Conservation (phyloP, 2,329 filamentous ascomycete genomes). For the Aphanoascus verrucosus region DNA sequence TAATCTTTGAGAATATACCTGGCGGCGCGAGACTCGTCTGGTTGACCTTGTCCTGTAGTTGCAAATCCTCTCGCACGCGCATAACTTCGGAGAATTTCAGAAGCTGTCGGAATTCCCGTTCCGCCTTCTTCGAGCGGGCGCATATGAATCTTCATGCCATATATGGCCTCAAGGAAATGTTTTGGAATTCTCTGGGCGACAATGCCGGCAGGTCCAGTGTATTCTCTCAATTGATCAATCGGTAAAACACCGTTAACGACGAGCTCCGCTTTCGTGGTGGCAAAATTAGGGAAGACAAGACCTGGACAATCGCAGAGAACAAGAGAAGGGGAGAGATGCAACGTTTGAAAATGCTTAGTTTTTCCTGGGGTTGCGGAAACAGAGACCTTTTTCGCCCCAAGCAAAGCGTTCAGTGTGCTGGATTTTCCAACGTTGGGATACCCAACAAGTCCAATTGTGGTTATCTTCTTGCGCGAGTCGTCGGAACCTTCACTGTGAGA, state of each 20-base stretch:
- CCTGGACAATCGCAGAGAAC: conserved; percentile 95
- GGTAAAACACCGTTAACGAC: conserved; percentile 91
- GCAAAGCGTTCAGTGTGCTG: conserved; percentile 97
- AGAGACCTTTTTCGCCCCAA: conserved; percentile 95
- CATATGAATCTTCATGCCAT: conserved; percentile 79
- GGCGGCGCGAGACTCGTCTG: conserved; percentile 85
- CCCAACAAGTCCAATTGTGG: conserved; percentile 84
- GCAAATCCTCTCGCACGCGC: conserved; percentile 82
- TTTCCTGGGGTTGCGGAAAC: conserved; percentile 96
- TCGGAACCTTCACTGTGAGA: conserved; percentile 35
- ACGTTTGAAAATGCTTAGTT: conserved; percentile 98
- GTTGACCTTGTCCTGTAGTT: conserved; percentile 77
- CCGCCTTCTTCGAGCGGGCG: conserved; percentile 84
- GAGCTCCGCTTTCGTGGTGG: conserved; percentile 43
- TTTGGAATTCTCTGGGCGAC: conserved; percentile 79
- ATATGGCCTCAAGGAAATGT: conserved; percentile 79
- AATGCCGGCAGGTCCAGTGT: conserved; percentile 72
- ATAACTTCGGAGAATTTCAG: conserved; percentile 76
- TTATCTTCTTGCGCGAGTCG: conserved; percentile 36
- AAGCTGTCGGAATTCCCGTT: conserved; percentile 71
- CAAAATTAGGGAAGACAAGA: conserved; percentile 60
- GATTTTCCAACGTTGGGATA: conserved; percentile 99
- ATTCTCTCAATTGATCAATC: conserved; percentile 92
- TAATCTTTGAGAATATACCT: conserved; percentile 92
- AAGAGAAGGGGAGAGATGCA: conserved; percentile 80